Evolutionary conservation across 208 protist species (phyloP), one percentile per base, ranked within the genome.

Genomic region (Kentomonas sorsogonicus): DNA sequence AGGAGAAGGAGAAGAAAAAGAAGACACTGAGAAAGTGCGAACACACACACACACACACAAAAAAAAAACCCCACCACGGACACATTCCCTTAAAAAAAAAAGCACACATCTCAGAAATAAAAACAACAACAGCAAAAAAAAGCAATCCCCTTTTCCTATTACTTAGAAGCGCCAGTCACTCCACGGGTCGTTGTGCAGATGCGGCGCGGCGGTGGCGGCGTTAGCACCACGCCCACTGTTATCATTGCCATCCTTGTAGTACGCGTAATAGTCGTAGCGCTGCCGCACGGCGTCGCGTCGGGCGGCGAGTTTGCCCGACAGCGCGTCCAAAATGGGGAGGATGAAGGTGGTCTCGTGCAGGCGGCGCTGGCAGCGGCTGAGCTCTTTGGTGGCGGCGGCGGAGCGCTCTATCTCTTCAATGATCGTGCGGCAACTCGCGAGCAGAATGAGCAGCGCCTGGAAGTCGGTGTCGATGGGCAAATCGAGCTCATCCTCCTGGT

Each of bases 341-440:
- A 61, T 55, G 20, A 71, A 26, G 0, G 69, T 59, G 0, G 57
- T 56, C 63, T 75, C 69, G 54, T 75, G 69, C 47, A 75, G 51
- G 53, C 70, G 69, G 47, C 66, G 69, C 47, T 75, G 62, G 29
- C 66, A 75, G 40, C 55, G 36, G 69, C 50, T 75, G 43, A 69
- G 44, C 31, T 9, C 22, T 36, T 69, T 70, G 20, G 63, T 40
- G 20, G 53, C 27, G 7, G 54, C 39, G 0, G 50, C 48, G 25
- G 61, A 30, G 29, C 45, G 29, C 52, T 70, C 64, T 18, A 72
- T 22, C 46, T 77, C 70, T 18, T 45, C 47, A 31, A 77, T 77
- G 52, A 77, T 45, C 1, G 31, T 53, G 13, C 65, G 44, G 63
- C 70, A 77, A 27, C 60, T 65, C 41, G 52, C 43, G 10, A 77